Evolutionary conservation across 768 basidiomycete genomes (phyloP), one percentile per base, ranked within the genome.

Genomic region (Termitomyces bulborhizus): DNA sequence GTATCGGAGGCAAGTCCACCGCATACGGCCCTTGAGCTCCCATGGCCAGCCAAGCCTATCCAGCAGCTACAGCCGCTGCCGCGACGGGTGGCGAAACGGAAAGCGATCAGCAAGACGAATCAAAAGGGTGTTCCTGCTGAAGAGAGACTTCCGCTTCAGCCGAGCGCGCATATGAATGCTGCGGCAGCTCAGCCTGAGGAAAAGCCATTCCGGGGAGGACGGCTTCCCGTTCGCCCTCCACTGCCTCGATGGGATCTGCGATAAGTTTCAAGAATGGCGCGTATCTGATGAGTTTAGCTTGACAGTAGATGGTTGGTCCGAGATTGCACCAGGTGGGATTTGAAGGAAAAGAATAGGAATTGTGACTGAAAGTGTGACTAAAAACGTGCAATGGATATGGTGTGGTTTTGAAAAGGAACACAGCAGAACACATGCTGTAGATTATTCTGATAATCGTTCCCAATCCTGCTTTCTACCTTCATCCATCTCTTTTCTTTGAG

Each of bases 361-460:
- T 50, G 49, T 57, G 54, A 60, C 57, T 24, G 34, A 59, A 21
- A 55, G 36, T 58, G 63, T 64, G 61, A 64, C 59, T 24, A 52
- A 56, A 31, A 66, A 67, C 67, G 68, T 67, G 68, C 60, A 58
- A 58, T 54, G 54, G 59, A 62, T 21, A 21, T 62, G 60, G 62
- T 60, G 61, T 60, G 57, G 21, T 59, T 58, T 59, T 52, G 56
- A 57, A 62, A 57, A 65, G 47, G 47, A 39, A 50, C 32, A 47
- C 32, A 47, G 36, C 48, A 62, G 60, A 62, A 63, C 66, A 65
- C 66, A 69, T 71, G 69, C 65, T 68, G 66, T 66, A 65, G 58
- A 62, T 62, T 62, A 51, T 53, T 59, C 55, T 55, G 66, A 67
- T 69, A 62, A 67, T 63, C 63, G 58, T 65, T 60, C 41, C 55